These are phyloP conservation scores for Sordariomycetes sp. DNA, from an alignment of 2,329 filamentous ascomycete species.

Conservation along the genomic window DNA sequence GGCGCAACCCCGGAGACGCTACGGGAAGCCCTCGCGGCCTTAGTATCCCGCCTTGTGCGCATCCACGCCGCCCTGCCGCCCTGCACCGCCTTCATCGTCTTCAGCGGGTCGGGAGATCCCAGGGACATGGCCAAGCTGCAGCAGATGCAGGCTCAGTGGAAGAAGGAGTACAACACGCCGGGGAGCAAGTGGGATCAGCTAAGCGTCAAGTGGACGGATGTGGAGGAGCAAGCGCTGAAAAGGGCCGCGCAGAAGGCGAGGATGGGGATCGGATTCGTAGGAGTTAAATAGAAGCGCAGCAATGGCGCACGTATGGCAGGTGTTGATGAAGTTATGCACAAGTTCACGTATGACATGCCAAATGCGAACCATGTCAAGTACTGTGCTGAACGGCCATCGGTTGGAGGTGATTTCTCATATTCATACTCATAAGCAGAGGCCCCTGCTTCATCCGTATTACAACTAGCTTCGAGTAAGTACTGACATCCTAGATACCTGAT, in stretches of 20 bases:
- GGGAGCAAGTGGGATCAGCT: conserved; percentile 59
- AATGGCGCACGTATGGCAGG: not conserved
- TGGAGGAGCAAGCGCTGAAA: conserved; percentile 53
- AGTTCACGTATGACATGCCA: no score
- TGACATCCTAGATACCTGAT: no score
- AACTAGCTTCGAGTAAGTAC: no score
- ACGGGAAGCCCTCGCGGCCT: no score
- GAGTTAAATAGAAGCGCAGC: no score
- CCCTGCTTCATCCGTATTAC: not conserved
- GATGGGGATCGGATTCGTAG: conserved; percentile 55
- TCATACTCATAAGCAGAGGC: not conserved
- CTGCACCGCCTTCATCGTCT: conserved; percentile 56
- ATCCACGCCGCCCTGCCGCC: conserved; percentile 52
- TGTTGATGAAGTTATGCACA: no score
- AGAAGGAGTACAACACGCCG: conserved; percentile 54
- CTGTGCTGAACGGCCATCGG: no score
- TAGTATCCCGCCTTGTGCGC: conserved; percentile 41
- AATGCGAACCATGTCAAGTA: no score
- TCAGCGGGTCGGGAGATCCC: conserved; percentile 60
- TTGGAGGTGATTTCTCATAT: no score
- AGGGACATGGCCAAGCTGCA: conserved; percentile 55
- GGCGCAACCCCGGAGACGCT: conserved; percentile 15
- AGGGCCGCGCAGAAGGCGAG: conserved; percentile 47
- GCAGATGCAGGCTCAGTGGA: conserved; percentile 50
- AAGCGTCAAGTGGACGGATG: conserved; percentile 59